These are phyloP conservation scores for Voacanga thouarsii DNA, from an alignment of 257 asterid species.

Conservation along the genomic window DNA sequence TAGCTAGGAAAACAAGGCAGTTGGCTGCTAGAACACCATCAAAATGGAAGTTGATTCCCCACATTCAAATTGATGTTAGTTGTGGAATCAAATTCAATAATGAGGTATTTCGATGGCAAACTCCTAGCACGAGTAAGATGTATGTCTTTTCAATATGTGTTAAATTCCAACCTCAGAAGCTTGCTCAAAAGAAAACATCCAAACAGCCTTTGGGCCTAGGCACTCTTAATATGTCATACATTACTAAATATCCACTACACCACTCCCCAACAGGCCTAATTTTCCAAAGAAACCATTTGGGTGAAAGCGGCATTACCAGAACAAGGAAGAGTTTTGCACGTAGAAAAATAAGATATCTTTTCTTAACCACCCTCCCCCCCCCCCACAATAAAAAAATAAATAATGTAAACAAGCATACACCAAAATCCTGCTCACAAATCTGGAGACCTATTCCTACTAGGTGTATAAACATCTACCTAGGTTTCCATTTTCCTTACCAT, in stretches of 20 bases:
- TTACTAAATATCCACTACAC: not conserved
- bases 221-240: not conserved
- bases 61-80: not conserved
- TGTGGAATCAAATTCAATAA: not conserved
- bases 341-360: no score
- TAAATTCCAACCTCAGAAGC: not conserved
- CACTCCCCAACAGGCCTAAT: not conserved
- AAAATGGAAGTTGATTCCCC: not conserved
- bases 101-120: not conserved
- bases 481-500: not conserved
- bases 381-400: no score
- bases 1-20: not conserved
- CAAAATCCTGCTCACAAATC: not conserved
- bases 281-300: not conserved
- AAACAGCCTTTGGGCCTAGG: not conserved
- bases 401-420: not conserved
- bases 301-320: not conserved
- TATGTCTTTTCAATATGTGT: not conserved
- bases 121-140: not conserved
- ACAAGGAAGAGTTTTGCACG: not conserved
- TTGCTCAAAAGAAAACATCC: not conserved
- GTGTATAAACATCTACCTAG: not conserved
- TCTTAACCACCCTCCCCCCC: no score
- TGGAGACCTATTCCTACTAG: not conserved
- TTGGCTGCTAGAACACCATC: not conserved